Percentiles rank a stretch among this genome's conserved stretches.
phyloP scores from a whole-genome alignment of 2,329 filamentous ascomycete species.

The Sporothrix luriei region DNA sequence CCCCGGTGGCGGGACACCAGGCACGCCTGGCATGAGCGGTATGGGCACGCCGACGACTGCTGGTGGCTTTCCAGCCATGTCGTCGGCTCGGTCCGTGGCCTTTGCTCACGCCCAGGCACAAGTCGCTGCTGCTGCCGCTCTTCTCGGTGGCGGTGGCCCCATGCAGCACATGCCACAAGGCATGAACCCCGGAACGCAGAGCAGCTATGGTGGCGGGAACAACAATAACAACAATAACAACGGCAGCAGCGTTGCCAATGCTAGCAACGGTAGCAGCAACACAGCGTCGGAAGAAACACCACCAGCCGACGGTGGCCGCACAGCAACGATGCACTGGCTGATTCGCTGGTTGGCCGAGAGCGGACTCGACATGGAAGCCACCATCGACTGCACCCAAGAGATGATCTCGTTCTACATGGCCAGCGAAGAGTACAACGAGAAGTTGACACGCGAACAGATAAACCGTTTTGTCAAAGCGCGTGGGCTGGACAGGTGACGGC shows the following conservation, averaged over 20 bases:
- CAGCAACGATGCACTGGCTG: conserved; percentile 63
- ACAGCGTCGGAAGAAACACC: conserved; percentile 20
- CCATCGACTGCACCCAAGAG: conserved; percentile 89
- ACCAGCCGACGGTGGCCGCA: conserved; percentile 30
- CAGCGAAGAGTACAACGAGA: conserved; percentile 63
- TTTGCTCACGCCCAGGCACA: conserved; percentile 16
- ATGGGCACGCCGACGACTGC: conserved; percentile 29
- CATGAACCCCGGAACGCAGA: background rate
- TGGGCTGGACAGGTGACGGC: conserved; percentile 54
- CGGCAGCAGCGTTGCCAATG: background rate
- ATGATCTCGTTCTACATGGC: conserved; percentile 85
- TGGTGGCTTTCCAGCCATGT: conserved; percentile 5
- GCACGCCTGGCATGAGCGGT: conserved; percentile 27
- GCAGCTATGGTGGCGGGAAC: background rate
- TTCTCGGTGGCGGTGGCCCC: conserved; percentile 7
- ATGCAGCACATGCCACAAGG: conserved; percentile 21
- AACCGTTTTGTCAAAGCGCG: conserved; percentile 62
- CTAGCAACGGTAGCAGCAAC: background rate
- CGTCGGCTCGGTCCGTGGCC: conserved; percentile 15
- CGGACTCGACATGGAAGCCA: conserved; percentile 77
- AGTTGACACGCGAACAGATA: conserved; percentile 60
- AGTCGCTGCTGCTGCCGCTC: background rate
- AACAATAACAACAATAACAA: background rate
- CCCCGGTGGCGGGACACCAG: conserved; percentile 23
- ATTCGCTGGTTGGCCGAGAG: conserved; percentile 84